Percentiles rank a stretch among this genome's conserved stretches.
These are phyloP conservation scores for Podaxis pistillaris DNA, from an alignment of 768 basidiomycete species.

Conservation along the genomic window DNA sequence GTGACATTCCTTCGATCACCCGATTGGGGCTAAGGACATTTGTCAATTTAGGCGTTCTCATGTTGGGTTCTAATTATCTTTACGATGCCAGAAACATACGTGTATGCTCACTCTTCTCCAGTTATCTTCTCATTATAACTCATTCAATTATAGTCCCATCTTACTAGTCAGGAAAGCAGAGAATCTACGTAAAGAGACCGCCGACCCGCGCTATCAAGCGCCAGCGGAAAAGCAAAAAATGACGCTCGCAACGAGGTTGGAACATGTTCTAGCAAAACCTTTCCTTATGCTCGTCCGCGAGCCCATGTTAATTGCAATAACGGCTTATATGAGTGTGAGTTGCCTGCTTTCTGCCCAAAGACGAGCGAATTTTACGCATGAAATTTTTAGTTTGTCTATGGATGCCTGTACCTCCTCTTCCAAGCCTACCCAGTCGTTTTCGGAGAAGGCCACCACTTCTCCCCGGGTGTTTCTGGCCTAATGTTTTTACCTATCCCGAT, in stretches of 20 bases:
- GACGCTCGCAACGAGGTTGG: conserved; percentile 37
- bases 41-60: conserved; percentile 38
- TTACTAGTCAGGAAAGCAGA: conserved; percentile 54
- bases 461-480: conserved; percentile 52
- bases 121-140: background rate
- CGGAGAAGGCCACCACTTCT: conserved; percentile 49
- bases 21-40: background rate
- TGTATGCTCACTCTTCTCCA: conserved; percentile 29
- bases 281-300: conserved; percentile 65
- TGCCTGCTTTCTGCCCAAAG: background rate
- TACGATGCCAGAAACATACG: conserved; percentile 68
- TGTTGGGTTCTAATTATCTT: conserved; percentile 50
- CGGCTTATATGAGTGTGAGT: conserved; percentile 59
- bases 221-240: conserved; percentile 43
- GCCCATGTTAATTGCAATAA: conserved; percentile 64
- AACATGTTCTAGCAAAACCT: conserved; percentile 52
- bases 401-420: conserved; percentile 59
- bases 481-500: conserved; percentile 61
- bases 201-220: conserved; percentile 51
- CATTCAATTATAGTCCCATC: conserved; percentile 39
- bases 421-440: conserved; percentile 64
- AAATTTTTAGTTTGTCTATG: conserved; percentile 54
- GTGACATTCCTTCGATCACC: conserved; percentile 18
- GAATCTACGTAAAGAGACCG: conserved; percentile 48
- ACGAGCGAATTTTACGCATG: conserved; percentile 3